phyloP scores from a whole-genome alignment of 2,329 filamentous ascomycete genomes.

The Aspergillus amoenus region DNA sequence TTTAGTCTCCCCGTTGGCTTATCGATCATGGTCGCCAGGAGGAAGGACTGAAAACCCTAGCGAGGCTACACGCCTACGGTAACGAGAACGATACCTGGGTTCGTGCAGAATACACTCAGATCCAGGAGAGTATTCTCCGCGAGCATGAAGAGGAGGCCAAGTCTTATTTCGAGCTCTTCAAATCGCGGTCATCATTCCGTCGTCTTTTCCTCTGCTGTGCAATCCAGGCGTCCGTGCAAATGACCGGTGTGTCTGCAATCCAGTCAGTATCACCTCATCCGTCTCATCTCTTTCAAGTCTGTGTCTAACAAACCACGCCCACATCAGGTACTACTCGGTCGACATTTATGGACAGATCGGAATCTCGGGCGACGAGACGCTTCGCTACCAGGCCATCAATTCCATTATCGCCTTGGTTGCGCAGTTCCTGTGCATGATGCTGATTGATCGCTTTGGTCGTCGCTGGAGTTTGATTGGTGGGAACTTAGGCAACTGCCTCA shows the following conservation, averaged over 20 bases:
- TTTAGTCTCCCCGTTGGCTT: conserved; percentile 66
- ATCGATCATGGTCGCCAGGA: conserved; percentile 69
- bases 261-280: conserved; percentile 44
- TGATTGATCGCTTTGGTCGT: conserved; percentile 67
- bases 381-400: conserved; percentile 75
- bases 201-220: conserved; percentile 69
- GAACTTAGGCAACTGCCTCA: conserved; percentile 69
- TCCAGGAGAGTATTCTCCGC: conserved; percentile 63
- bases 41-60: conserved; percentile 65
- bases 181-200: conserved; percentile 64
- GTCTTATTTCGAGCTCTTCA: conserved; percentile 69
- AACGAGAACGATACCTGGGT: conserved; percentile 68
- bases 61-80: conserved; percentile 68
- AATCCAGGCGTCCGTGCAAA: conserved; percentile 70
- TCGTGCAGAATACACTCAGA: conserved; percentile 69
- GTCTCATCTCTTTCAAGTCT: background rate
- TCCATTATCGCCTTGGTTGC: conserved; percentile 68
- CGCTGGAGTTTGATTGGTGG: conserved; percentile 71
- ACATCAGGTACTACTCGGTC: conserved; percentile 62
- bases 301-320: background rate
- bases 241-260: conserved; percentile 73
- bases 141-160: conserved; percentile 70
- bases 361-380: conserved; percentile 62
- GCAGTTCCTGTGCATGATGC: conserved; percentile 65
- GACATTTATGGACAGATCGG: conserved; percentile 68